These are phyloP conservation scores for Fusarium duplospermum DNA, from an alignment of 2,329 filamentous ascomycete genomes.

Conservation along the genomic window DNA sequence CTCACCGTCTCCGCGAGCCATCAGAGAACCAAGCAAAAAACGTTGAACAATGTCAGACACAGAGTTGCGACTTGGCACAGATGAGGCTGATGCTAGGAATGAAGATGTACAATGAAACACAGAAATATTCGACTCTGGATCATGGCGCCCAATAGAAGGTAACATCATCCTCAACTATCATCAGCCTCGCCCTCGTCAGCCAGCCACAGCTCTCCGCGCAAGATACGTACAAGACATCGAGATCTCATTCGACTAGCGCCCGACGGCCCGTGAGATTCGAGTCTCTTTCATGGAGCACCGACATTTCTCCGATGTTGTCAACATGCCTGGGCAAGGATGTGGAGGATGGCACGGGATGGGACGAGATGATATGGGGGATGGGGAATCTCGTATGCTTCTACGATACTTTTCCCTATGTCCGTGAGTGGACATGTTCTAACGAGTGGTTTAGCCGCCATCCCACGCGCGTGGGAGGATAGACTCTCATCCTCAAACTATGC, in stretches of 20 bases:
- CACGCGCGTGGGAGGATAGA: neutral
- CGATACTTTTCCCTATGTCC: neutral
- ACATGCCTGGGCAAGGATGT: neutral
- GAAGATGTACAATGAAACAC: neutral
- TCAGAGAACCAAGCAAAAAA: neutral
- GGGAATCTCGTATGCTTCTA: neutral
- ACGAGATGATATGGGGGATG: neutral
- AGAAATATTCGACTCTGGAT: neutral
- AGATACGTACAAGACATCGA: neutral
- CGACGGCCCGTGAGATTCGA: conserved; percentile 7
- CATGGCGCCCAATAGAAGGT: conserved; percentile 14
- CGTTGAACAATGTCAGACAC: neutral
- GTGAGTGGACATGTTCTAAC: neutral
- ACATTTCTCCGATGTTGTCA: neutral
- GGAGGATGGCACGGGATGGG: neutral
- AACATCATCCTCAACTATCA: neutral
- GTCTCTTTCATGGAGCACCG: neutral
- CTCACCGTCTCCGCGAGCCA: neutral
- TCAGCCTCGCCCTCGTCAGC: conserved; percentile 11
- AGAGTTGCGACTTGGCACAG: neutral
- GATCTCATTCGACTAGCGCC: conserved; percentile 6
- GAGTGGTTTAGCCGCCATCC: neutral
- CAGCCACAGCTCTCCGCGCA: conserved; percentile 22
- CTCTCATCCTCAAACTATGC: neutral
- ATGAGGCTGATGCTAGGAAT: neutral